Conservation (phyloP, 805 yeast genomes). For the Saccharomycopsis fodiens region DNA sequence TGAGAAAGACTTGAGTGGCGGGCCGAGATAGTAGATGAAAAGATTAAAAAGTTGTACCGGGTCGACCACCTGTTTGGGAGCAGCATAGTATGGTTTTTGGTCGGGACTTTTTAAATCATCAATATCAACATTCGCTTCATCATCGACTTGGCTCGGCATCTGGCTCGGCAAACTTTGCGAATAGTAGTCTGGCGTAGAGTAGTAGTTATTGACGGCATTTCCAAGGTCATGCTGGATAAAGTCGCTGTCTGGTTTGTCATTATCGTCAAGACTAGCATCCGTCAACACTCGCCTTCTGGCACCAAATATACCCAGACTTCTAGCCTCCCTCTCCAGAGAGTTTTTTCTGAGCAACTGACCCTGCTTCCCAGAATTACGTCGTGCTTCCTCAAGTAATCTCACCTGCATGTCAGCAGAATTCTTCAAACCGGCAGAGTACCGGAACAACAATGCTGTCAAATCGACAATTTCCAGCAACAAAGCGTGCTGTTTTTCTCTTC, state of each 20-base stretch:
- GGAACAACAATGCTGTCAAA: slow-evolving; percentile 43
- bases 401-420: slow-evolving; percentile 64
- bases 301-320: slow-evolving; percentile 1
- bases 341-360: background rate
- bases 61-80: slow-evolving; percentile 22
- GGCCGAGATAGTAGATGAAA: slow-evolving; percentile 63
- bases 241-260: no score
- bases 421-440: slow-evolving; percentile 58
- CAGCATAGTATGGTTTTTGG: no score
- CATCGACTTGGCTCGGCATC: background rate
- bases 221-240: no score
- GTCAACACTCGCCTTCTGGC: slow-evolving; percentile 7
- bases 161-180: background rate
- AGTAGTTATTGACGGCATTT: slow-evolving; percentile 10
- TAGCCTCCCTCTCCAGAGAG: background rate
- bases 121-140: background rate
- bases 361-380: background rate
- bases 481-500: slow-evolving; percentile 47
- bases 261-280: no score
- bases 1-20: slow-evolving; percentile 60
- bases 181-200: background rate
- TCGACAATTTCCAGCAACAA: slow-evolving; percentile 40
- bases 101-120: no score
- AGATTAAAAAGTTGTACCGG: slow-evolving; percentile 49
- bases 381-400: slow-evolving; percentile 36